A percentile compares a stretch with the other conserved stretches of the same genome.
These are phyloP conservation scores for Penicillium paxilli DNA, from an alignment of 495 filamentous ascomycete species.

Conservation along the genomic window DNA sequence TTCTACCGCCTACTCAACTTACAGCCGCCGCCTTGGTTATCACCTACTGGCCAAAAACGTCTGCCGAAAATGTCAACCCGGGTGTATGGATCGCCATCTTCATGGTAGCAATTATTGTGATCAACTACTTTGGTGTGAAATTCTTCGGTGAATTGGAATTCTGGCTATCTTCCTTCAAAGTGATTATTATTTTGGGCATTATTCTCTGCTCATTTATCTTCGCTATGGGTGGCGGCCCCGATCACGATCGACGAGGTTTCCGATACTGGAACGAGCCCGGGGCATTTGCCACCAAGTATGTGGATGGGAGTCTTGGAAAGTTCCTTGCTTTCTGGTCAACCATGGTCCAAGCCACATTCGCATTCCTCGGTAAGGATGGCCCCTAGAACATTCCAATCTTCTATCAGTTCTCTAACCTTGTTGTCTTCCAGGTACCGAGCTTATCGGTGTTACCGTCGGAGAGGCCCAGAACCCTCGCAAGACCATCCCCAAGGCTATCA, in stretches of 20 bases:
- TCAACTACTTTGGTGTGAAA: conserved; percentile 61
- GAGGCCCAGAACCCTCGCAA: conserved; percentile 77
- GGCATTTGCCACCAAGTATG: conserved; percentile 47
- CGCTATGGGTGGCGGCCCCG: conserved; percentile 73
- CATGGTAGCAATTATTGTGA: conserved; percentile 46
- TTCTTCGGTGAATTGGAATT: conserved; percentile 85
- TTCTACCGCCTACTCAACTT: conserved; percentile 78
- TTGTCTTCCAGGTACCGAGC: conserved; percentile 59
- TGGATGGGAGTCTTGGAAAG: conserved; percentile 42
- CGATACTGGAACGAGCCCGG: conserved; percentile 75
- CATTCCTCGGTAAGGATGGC: conserved; percentile 61
- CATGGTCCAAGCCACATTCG: conserved; percentile 79
- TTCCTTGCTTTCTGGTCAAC: conserved; percentile 80
- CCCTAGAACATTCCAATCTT: not conserved
- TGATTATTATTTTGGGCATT: conserved; percentile 68
- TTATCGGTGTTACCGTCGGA: conserved; percentile 69
- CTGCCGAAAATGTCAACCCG: conserved; percentile 37
- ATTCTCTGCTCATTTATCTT: conserved; percentile 66
- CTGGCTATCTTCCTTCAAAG: conserved; percentile 76
- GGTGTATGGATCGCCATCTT: conserved; percentile 59
- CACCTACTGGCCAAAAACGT: conserved; percentile 60
- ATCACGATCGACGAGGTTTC: conserved; percentile 70
- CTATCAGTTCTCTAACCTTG: not conserved
- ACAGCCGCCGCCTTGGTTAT: conserved; percentile 79
- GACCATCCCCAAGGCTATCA: conserved; percentile 75